These are phyloP conservation scores for Ascochyta rabiei DNA, from an alignment of 2,329 filamentous ascomycete species.

Conservation along the genomic window DNA sequence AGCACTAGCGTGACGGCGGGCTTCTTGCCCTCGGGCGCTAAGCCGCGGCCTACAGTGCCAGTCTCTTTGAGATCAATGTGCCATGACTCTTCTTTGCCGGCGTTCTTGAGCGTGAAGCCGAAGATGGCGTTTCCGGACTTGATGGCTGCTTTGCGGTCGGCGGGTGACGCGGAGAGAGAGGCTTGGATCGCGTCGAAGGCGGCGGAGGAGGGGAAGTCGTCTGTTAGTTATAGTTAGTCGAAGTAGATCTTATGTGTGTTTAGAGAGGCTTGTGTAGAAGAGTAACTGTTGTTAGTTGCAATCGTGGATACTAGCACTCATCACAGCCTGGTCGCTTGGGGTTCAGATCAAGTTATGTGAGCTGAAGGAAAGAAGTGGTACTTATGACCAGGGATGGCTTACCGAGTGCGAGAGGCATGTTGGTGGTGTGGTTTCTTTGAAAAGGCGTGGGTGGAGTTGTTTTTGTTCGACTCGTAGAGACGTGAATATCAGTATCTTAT, in stretches of 20 bases:
- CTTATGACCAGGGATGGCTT: constrained; percentile 3
- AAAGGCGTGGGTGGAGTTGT: too few relatives aligned
- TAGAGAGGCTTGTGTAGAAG: too few relatives aligned
- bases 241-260: not conserved
- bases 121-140: constrained; percentile 88
- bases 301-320: too few relatives aligned
- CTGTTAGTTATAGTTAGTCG: constrained; percentile 21
- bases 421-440: constrained; percentile 13
- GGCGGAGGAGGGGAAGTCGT: constrained; percentile 82
- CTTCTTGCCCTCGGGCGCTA: constrained; percentile 72
- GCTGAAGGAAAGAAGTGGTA: not conserved
- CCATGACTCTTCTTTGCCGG: constrained; percentile 83
- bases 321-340: too few relatives aligned
- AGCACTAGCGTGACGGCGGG: constrained; percentile 86
- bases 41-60: constrained; percentile 79
- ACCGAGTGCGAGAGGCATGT: constrained; percentile 44
- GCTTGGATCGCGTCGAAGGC: constrained; percentile 89
- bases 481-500: not conserved
- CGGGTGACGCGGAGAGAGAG: constrained; percentile 70
- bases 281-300: too few relatives aligned
- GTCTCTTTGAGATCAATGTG: constrained; percentile 94
- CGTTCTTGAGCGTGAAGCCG: constrained; percentile 91
- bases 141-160: constrained; percentile 83
- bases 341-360: too few relatives aligned
- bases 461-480: too few relatives aligned